Evolutionary conservation across 495 filamentous ascomycete genomes (phyloP), one percentile per base, ranked within the genome.

Genomic region (Trichoderma virens): DNA sequence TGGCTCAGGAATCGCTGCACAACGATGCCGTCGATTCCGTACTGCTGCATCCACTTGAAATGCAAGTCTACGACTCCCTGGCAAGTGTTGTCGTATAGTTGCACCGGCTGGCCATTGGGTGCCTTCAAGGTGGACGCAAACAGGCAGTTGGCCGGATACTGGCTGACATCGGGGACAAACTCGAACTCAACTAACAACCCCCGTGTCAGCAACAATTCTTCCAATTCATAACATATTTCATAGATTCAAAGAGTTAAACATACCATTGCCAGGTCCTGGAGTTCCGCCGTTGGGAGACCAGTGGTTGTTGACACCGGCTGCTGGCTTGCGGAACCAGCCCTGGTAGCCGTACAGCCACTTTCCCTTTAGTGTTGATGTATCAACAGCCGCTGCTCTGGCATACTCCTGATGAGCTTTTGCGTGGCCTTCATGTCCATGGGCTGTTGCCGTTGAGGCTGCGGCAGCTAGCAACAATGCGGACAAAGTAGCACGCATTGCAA

Each of bases 261-360:
- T 61, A 68, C 66, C 70, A 60, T 70, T 68, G 0, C 70, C 68
- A 35, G 70, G 64, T 45, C 69, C 67, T 4, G 68, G 70, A 27
- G 68, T 72, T n/a, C 69, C 69, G 59, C 72, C 59, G 20, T 71
- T 56, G 1, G 51, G 51, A 31, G 51, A 56, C 51, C 51, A 56
- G 51, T 56, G 51, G 51, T 56, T 56, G 27, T 56, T 56, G 51
- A 56, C 51, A 14, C 51, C 70, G 28, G 71, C 64, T 3, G 64
- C 35, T 38, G 72, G 72, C 25, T 70, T 72, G 18, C 72, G 67
- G 51, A 74, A 74, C 65, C 71, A 73, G 25, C 69, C 72, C 59
- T 73, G 71, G 32, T 73, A 74, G 31, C 72, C 72, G n/a, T 71
- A 70, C 5, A 74, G 68, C 16, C 72, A 60, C 32, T 73, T 71